phyloP scores from a whole-genome alignment of 208 protist species.

The Sergeia podlipaevii region DNA sequence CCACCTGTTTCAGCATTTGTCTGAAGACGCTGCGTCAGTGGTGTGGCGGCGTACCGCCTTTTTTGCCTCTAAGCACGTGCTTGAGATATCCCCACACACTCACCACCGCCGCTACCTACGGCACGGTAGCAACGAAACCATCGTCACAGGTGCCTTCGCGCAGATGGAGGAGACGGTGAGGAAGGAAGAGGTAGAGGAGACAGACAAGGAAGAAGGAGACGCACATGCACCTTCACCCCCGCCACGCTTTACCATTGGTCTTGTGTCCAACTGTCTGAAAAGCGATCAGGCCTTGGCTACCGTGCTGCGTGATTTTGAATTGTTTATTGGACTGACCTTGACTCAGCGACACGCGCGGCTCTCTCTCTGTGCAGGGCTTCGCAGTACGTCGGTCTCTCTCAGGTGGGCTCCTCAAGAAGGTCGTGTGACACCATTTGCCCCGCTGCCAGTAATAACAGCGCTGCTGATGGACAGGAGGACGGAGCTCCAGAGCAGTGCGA shows the following conservation, averaged over 20 bases:
- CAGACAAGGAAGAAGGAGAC: too few relatives aligned
- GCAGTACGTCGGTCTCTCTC: conserved; percentile 29
- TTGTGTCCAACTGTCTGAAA: conserved; percentile 29
- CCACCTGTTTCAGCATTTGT: conserved; percentile 39
- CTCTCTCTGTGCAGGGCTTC: conserved; percentile 42
- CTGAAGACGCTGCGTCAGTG: too few relatives aligned
- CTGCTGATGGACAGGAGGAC: conserved; percentile 25
- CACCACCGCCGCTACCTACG: too few relatives aligned
- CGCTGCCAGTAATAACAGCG: conserved; percentile 41
- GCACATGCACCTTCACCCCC: too few relatives aligned
- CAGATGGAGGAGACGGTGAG: too few relatives aligned
- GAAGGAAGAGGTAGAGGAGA: too few relatives aligned
- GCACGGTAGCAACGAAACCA: too few relatives aligned
- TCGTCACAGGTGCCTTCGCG: too few relatives aligned
- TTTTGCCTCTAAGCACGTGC: too few relatives aligned
- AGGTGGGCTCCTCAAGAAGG: conserved; percentile 51
- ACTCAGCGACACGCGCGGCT: conserved; percentile 14
- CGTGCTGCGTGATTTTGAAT: conserved; percentile 18
- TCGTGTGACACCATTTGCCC: conserved; percentile 38
- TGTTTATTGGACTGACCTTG: conserved; percentile 5
- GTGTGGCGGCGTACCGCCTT: too few relatives aligned
- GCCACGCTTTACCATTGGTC: conserved; percentile 38
- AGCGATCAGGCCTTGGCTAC: conserved; percentile 6
- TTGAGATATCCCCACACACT: too few relatives aligned
- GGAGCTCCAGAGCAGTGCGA: neutral